phyloP scores from a whole-genome alignment of 208 protist genomes.

The Acanthamoeba royreba region DNA sequence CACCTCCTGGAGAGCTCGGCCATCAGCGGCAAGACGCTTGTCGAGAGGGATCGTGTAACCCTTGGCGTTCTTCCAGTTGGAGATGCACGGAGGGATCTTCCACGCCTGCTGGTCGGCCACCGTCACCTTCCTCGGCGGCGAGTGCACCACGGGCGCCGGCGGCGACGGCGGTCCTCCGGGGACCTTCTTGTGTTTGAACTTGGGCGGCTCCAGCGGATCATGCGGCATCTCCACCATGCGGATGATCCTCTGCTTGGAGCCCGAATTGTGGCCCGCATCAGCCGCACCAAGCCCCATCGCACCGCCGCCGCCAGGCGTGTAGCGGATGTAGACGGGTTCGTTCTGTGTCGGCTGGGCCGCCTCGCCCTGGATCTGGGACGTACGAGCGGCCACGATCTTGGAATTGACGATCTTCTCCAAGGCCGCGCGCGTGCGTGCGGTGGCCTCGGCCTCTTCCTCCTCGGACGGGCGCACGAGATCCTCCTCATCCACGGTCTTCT shows the following conservation, averaged over 20 bases:
- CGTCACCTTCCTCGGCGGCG: conserved; percentile 70
- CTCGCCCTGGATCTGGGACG: background rate
- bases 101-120: conserved; percentile 81
- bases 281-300: background rate
- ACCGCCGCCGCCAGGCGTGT: conserved; percentile 66
- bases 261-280: conserved; percentile 28
- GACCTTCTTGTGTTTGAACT: conserved; percentile 86
- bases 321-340: conserved; percentile 75
- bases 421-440: conserved; percentile 63
- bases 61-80: conserved; percentile 94
- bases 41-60: conserved; percentile 92
- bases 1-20: conserved; percentile 79
- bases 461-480: conserved; percentile 58
- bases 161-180: conserved; percentile 72
- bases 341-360: background rate
- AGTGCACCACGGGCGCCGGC: conserved; percentile 81
- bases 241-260: conserved; percentile 75
- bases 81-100: conserved; percentile 92
- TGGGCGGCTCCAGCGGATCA: conserved; percentile 88
- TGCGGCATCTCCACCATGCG: conserved; percentile 78
- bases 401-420: conserved; percentile 70
- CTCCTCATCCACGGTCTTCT: conserved; percentile 58
- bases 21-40: conserved; percentile 90
- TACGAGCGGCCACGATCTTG: conserved; percentile 46
- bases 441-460: conserved; percentile 58